A percentile compares a stretch with the other conserved stretches of the same genome.
phyloP scores from a whole-genome alignment of 2,329 filamentous ascomycete genomes.

The Talaromyces islandicus region DNA sequence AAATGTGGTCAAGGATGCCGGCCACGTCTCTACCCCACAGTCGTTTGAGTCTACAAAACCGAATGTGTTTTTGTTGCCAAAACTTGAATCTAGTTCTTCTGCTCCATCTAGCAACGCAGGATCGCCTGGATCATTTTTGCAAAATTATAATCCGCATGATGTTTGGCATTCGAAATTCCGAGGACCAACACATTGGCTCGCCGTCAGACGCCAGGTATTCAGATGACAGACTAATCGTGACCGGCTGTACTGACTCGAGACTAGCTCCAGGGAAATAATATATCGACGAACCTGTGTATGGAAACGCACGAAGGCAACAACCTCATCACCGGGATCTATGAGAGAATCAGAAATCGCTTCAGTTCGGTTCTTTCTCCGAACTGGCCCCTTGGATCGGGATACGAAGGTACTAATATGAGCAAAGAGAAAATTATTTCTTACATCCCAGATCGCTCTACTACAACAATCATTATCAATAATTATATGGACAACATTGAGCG shows the following conservation, averaged over 20 bases:
- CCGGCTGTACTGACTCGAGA: not conserved
- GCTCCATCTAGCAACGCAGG: not conserved
- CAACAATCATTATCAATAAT: slow-evolving; percentile 1
- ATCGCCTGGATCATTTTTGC: not conserved
- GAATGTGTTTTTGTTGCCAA: slow-evolving; percentile 2
- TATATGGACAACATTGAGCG: slow-evolving; percentile 11
- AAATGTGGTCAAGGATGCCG: slow-evolving; percentile 1
- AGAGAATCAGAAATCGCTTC: slow-evolving; percentile 3
- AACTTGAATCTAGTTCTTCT: not conserved
- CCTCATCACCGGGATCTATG: not conserved
- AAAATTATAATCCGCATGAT: not conserved
- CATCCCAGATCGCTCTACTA: slow-evolving; percentile 4
- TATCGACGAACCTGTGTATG: not conserved
- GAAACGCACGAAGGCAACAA: not conserved
- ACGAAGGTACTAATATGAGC: slow-evolving; percentile 2
- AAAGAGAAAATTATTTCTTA: slow-evolving; percentile 7
- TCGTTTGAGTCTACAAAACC: not conserved
- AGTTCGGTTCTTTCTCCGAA: slow-evolving; percentile 7
- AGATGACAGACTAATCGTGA: not conserved
- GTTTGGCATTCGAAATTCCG: slow-evolving; percentile 9
- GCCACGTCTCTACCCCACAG: not conserved
- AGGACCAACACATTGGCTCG: slow-evolving; percentile 11
- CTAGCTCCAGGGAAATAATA: slow-evolving; percentile 1
- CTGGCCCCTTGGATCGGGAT: slow-evolving; percentile 11
- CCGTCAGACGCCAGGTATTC: slow-evolving; percentile 6